Evolutionary conservation across 768 basidiomycete species (phyloP).

Genomic region (Asterophora parasitica): DNA sequence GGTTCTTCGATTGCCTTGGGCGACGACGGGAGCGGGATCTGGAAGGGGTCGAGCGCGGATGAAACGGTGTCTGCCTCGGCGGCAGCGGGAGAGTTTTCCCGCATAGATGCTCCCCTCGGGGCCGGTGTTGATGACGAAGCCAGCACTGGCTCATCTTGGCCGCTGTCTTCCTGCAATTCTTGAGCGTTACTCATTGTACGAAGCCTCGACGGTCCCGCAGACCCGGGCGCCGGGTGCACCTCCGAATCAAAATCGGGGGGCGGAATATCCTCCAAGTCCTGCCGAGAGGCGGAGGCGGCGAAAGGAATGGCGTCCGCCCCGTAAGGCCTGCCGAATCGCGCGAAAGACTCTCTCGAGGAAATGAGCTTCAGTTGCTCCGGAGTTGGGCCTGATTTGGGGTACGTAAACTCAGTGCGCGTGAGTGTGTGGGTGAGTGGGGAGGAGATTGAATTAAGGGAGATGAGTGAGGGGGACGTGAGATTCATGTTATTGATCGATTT

Average conservation of each 20-base stretch:
- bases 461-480: slow-evolving; percentile 60
- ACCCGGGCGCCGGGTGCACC: slow-evolving; percentile 9
- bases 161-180: slow-evolving; percentile 5
- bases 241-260: slow-evolving; percentile 51
- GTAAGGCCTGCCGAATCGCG: slow-evolving; percentile 71
- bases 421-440: slow-evolving; percentile 72
- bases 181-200: slow-evolving; percentile 22
- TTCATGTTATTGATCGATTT: slow-evolving; percentile 37
- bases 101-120: neutral
- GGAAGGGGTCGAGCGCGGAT: slow-evolving; percentile 3
- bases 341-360: slow-evolving; percentile 60
- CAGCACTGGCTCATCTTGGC: neutral
- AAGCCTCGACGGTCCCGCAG: slow-evolving; percentile 24
- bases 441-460: slow-evolving; percentile 73
- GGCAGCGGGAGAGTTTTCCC: neutral
- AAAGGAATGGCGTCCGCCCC: slow-evolving; percentile 69
- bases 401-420: slow-evolving; percentile 65
- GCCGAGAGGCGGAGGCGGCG: slow-evolving; percentile 45
- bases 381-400: slow-evolving; percentile 59
- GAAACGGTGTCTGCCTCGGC: neutral
- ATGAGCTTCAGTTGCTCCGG: slow-evolving; percentile 65
- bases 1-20: neutral
- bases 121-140: neutral
- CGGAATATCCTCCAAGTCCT: slow-evolving; percentile 36
- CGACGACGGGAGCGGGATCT: slow-evolving; percentile 12